These are phyloP conservation scores for Tetrahymena borealis DNA, from an alignment of 73 alveolate species.

Conservation along the genomic window DNA sequence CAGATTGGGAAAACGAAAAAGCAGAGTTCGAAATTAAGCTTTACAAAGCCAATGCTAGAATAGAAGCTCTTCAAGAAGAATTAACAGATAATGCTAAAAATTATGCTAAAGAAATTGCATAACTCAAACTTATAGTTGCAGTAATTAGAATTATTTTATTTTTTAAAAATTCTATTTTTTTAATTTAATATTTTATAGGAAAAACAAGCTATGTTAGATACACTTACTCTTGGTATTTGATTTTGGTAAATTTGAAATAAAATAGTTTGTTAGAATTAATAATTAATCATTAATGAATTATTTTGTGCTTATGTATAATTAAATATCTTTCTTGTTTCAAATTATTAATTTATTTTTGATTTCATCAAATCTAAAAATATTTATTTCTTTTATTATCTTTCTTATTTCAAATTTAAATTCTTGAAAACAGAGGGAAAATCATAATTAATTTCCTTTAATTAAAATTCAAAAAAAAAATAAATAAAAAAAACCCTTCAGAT, in stretches of 20 bases:
- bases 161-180: constrained; percentile 38
- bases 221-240: constrained; percentile 29
- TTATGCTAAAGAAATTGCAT: constrained; percentile 94
- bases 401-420: not conserved
- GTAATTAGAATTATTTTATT: constrained; percentile 71
- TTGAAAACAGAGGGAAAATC: not conserved
- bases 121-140: constrained; percentile 76
- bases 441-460: not conserved
- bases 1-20: constrained; percentile 95
- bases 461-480: not conserved
- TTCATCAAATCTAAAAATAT: not conserved
- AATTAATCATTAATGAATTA: too few relatives aligned
- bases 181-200: constrained; percentile 31
- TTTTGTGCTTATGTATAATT: too few relatives aligned
- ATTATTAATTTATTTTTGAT: not conserved
- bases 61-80: constrained; percentile 91
- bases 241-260: too few relatives aligned
- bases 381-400: not conserved
- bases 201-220: constrained; percentile 29
- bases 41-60: constrained; percentile 95
- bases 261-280: too few relatives aligned
- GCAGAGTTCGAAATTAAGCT: constrained; percentile 93
- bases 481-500: not conserved
- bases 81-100: constrained; percentile 83
- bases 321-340: too few relatives aligned